A percentile compares a stretch with the other conserved stretches of the same genome.
phyloP scores from a whole-genome alignment of 768 basidiomycete genomes.

The Tricholoma hemisulphureum region DNA sequence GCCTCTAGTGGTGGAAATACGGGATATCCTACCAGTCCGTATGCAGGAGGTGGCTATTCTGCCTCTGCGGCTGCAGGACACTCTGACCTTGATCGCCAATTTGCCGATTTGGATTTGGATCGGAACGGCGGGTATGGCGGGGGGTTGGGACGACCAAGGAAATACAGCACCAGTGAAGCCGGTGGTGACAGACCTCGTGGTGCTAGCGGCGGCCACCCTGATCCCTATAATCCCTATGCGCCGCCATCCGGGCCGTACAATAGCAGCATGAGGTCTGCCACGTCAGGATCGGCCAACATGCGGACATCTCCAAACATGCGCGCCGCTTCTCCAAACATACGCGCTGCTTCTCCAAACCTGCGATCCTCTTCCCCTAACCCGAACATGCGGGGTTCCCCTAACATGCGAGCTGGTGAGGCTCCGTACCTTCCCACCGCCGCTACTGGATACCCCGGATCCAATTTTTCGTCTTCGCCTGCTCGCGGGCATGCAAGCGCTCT shows the following conservation, averaged over 20 bases:
- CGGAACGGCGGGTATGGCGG: conserved; percentile 32
- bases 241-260: conserved; percentile 35
- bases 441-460: conserved; percentile 32
- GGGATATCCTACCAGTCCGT: conserved; percentile 23
- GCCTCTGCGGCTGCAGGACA: conserved; percentile 26
- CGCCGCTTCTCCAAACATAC: conserved; percentile 36
- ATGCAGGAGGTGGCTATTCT: conserved; percentile 8
- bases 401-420: conserved; percentile 8
- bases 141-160: conserved; percentile 40
- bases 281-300: conserved; percentile 25
- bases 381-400: conserved; percentile 26
- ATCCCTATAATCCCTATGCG: conserved; percentile 31
- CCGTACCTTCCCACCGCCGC: conserved; percentile 13
- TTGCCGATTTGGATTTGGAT: conserved; percentile 41
- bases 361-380: conserved; percentile 37
- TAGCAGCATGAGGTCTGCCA: conserved; percentile 17
- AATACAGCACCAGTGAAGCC: conserved; percentile 44
- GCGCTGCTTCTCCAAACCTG: conserved; percentile 22
- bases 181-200: conserved; percentile 36
- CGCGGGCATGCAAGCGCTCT: conserved; percentile 33
- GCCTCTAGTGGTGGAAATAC: conserved; percentile 26
- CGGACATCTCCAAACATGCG: conserved; percentile 51
- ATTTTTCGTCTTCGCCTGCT: conserved; percentile 36
- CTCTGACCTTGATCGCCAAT: conserved; percentile 40
- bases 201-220: conserved; percentile 34